phyloP scores from a whole-genome alignment of 306 rosid species.

The Argentina anserina region DNA sequence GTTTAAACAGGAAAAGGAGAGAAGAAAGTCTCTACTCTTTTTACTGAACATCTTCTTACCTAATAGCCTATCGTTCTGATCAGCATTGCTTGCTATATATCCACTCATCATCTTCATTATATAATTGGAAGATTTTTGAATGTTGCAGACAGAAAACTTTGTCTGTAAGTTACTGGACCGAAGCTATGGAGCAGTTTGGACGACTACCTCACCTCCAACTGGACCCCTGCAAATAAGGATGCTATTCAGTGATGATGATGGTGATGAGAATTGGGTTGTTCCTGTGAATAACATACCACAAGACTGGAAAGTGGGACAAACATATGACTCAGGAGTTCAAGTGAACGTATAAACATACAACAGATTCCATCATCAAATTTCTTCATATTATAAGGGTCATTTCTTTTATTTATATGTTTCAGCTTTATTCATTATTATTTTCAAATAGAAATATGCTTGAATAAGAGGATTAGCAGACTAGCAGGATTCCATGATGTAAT shows the following conservation, averaged over 20 bases:
- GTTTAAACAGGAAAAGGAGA: neutral
- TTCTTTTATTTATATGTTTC: neutral
- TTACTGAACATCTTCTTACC: neutral
- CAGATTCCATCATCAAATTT: neutral
- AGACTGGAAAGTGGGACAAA: constrained; percentile 76
- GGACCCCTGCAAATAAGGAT: constrained; percentile 75
- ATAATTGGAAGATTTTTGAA: neutral
- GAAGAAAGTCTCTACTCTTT: neutral
- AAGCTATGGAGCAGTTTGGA: constrained; percentile 79
- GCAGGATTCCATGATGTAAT: neutral
- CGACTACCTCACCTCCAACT: constrained; percentile 62
- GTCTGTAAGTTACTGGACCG: constrained; percentile 75
- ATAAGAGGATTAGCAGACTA: constrained; percentile 5
- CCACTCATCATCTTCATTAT: constrained; percentile 10
- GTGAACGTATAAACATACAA: constrained; percentile 39
- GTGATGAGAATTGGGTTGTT: constrained; percentile 75
- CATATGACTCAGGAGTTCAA: constrained; percentile 85
- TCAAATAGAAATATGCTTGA: constrained; percentile 2
- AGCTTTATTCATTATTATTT: neutral
- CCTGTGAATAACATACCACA: constrained; percentile 66
- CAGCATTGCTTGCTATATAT: constrained; percentile 5
- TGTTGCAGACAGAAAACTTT: constrained; percentile 57
- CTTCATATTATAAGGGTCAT: too few species aligned
- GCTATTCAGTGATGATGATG: constrained; percentile 69
- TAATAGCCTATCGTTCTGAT: neutral